A percentile compares a stretch with the other conserved stretches of the same genome.
phyloP scores from a whole-genome alignment of 345 rosid genomes.

The Cardamine resedifolia region DNA sequence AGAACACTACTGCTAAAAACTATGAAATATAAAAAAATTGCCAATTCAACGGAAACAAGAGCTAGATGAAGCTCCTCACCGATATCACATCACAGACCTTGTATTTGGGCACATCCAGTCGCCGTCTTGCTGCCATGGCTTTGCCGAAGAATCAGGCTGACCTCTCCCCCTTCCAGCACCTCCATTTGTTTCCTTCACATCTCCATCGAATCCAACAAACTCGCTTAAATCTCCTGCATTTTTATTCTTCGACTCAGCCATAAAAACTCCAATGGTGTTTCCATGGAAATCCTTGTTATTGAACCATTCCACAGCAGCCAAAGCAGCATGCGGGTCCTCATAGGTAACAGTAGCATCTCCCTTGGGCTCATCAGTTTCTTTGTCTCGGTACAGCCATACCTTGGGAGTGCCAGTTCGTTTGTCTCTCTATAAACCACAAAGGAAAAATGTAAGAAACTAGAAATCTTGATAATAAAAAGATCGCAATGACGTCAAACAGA shows the following conservation, averaged over 20 bases:
- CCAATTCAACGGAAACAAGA: constrained; percentile 41
- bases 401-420: constrained; percentile 90
- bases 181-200: constrained; percentile 45
- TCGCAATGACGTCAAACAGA: background rate
- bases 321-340: constrained; percentile 97
- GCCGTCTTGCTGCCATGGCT: constrained; percentile 96
- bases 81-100: constrained; percentile 99
- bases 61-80: constrained; percentile 98
- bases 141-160: constrained; percentile 67
- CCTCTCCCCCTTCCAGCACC: constrained; percentile 78
- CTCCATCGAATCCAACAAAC: constrained; percentile 52
- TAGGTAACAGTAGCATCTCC: constrained; percentile 98
- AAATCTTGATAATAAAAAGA: background rate
- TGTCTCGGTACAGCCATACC: constrained; percentile 90
- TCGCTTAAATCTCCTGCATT: constrained; percentile 47
- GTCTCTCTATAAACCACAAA: constrained; percentile 54
- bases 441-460: background rate
- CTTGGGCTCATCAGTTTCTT: constrained; percentile 84
- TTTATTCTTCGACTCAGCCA: constrained; percentile 78
- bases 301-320: constrained; percentile 98
- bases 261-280: constrained; percentile 67
- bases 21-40: background rate
- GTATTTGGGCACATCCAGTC: constrained; percentile 99
- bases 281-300: constrained; percentile 97
- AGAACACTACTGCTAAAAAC: constrained; percentile 27